Evolutionary conservation across 805 yeast genomes (phyloP).

Genomic region (Cyberlindnera galapagoensis): DNA sequence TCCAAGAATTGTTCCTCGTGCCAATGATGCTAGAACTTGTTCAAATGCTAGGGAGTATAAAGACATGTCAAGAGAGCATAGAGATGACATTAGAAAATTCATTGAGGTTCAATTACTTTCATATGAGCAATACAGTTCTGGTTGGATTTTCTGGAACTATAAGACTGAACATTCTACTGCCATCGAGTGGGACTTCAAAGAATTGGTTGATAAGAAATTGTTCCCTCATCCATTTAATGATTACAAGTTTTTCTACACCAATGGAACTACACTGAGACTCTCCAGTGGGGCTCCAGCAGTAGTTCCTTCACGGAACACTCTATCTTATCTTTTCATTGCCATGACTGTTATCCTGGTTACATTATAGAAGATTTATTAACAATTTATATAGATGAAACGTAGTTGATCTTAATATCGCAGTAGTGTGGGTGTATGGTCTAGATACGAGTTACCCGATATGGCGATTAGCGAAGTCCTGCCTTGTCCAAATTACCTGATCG

Average conservation of each 20-base stretch:
- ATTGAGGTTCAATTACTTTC: slow-evolving; percentile 58
- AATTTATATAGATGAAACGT: too few relatives aligned
- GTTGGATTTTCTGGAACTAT: slow-evolving; percentile 70
- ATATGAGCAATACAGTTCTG: slow-evolving; percentile 39
- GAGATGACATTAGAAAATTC: slow-evolving; percentile 40
- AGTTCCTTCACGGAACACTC: background rate
- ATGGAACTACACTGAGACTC: slow-evolving; percentile 18
- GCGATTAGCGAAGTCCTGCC: too few relatives aligned
- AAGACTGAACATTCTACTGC: slow-evolving; percentile 63
- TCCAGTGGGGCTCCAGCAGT: background rate
- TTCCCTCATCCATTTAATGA: slow-evolving; percentile 57
- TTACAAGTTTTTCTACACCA: slow-evolving; percentile 38
- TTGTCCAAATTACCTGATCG: too few relatives aligned
- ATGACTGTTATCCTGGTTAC: background rate
- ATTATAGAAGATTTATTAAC: too few relatives aligned
- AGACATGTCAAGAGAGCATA: slow-evolving; percentile 38
- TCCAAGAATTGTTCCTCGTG: slow-evolving; percentile 1
- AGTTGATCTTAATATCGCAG: too few relatives aligned
- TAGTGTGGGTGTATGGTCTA: too few relatives aligned
- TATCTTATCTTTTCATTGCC: background rate
- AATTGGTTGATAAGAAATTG: slow-evolving; percentile 41
- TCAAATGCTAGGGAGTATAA: slow-evolving; percentile 29
- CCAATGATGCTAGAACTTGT: slow-evolving; percentile 27
- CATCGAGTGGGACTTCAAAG: slow-evolving; percentile 59
- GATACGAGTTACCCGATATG: too few relatives aligned